A percentile compares a stretch with the other conserved stretches of the same genome.
These are phyloP conservation scores for Rhododendron williamsianum DNA, from an alignment of 148 eudicot species.

Conservation along the genomic window DNA sequence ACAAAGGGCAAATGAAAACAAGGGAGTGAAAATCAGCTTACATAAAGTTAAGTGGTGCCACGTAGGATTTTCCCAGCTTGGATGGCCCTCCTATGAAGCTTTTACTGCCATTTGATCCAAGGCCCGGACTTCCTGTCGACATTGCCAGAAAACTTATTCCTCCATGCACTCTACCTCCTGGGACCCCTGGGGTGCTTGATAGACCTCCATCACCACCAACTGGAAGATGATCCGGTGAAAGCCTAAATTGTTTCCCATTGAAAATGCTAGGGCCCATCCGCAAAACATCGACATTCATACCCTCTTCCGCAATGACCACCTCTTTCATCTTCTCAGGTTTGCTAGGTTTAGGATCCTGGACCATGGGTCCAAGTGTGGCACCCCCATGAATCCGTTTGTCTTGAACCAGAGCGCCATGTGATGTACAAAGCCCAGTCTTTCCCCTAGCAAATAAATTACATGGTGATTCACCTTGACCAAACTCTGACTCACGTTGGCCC, in stretches of 20 bases:
- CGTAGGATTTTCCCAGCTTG: slow-evolving; percentile 24
- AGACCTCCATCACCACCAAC: slow-evolving; percentile 27
- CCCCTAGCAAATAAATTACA: slow-evolving; percentile 85
- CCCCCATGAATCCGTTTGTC: slow-evolving; percentile 97
- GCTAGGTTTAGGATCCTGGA: slow-evolving; percentile 38
- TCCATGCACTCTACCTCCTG: slow-evolving; percentile 93
- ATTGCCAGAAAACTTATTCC: slow-evolving; percentile 80
- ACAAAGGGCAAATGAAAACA: background rate
- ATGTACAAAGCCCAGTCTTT: slow-evolving; percentile 63
- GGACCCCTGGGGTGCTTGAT: slow-evolving; percentile 22
- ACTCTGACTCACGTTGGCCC: slow-evolving; percentile 72
- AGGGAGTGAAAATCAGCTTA: slow-evolving; percentile 21
- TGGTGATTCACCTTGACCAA: slow-evolving; percentile 46
- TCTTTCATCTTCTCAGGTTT: slow-evolving; percentile 26
- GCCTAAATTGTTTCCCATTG: slow-evolving; percentile 18
- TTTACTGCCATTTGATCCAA: slow-evolving; percentile 20
- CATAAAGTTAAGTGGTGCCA: slow-evolving; percentile 42
- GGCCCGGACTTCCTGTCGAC: slow-evolving; percentile 31
- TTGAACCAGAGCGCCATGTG: slow-evolving; percentile 79
- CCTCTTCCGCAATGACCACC: slow-evolving; percentile 20
- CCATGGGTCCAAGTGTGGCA: slow-evolving; percentile 55
- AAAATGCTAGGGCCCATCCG: slow-evolving; percentile 14
- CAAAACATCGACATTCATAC: slow-evolving; percentile 31
- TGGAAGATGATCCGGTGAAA: slow-evolving; percentile 19
- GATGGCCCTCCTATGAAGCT: slow-evolving; percentile 19